phyloP scores from a whole-genome alignment of 2,329 filamentous ascomycete species.

The Diaporthe sp. region DNA sequence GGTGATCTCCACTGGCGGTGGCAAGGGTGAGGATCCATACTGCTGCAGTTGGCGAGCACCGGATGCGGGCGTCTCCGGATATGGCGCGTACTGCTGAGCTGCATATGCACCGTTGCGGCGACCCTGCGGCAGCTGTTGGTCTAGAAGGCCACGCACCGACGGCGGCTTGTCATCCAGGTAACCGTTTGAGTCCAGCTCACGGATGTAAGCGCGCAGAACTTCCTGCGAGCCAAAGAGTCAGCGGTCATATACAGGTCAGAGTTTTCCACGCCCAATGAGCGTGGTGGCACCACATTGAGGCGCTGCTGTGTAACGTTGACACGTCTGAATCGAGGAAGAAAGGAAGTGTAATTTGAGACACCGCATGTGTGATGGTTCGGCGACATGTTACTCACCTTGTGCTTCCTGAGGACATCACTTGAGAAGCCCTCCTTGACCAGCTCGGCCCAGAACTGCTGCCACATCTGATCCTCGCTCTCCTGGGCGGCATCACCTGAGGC shows the following conservation, averaged over 20 bases:
- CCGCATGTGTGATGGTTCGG: conserved; percentile 28
- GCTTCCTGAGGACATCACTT: conserved; percentile 65
- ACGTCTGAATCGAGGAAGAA: conserved; percentile 27
- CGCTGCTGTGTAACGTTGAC: conserved; percentile 34
- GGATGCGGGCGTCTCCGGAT: conserved; percentile 46
- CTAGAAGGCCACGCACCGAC: conserved; percentile 68
- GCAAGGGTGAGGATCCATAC: conserved; percentile 38
- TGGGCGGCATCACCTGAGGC: conserved; percentile 47
- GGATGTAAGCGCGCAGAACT: conserved; percentile 72
- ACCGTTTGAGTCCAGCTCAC: conserved; percentile 67
- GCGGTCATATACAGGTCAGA: conserved; percentile 8
- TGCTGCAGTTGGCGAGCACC: conserved; percentile 40
- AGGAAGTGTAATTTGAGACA: conserved; percentile 30
- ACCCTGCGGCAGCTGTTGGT: conserved; percentile 53
- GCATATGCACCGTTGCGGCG: conserved; percentile 41
- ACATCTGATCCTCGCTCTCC: conserved; percentile 66
- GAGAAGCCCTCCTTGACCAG: conserved; percentile 72
- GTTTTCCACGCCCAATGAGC: not conserved
- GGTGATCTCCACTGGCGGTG: conserved; percentile 42
- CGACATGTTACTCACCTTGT: conserved; percentile 63
- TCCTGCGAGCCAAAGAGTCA: conserved; percentile 58
- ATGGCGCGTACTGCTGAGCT: conserved; percentile 47
- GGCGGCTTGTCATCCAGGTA: conserved; percentile 60
- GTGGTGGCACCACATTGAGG: conserved; percentile 35
- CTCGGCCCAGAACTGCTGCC: conserved; percentile 71